These are phyloP conservation scores for Hippophae tibetana DNA, from an alignment of 306 rosid species.

Conservation along the genomic window DNA sequence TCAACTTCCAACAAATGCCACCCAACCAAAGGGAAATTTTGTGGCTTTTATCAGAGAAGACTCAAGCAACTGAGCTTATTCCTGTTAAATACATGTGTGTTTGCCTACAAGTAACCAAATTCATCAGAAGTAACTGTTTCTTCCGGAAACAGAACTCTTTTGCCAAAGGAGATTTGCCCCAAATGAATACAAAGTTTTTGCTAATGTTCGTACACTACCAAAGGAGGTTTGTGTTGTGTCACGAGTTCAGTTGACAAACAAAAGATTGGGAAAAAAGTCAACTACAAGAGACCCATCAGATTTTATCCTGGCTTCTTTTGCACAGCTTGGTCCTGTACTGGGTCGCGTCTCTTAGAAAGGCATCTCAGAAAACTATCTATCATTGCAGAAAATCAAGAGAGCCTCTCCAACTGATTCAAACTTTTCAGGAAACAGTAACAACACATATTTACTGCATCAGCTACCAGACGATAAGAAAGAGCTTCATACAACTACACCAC, in stretches of 20 bases:
- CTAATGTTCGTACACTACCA: constrained; percentile 19
- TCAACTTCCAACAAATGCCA: constrained; percentile 20
- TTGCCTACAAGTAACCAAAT: constrained; percentile 1
- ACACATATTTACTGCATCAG: too few species aligned
- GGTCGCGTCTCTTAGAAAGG: constrained; percentile 11
- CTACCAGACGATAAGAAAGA: too few species aligned
- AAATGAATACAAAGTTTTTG: constrained; percentile 21
- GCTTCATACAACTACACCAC: too few species aligned
- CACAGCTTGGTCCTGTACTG: constrained; percentile 18
- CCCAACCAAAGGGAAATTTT: constrained; percentile 30
- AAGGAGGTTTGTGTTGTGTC: constrained; percentile 16
- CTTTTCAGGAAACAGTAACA: constrained; percentile 20
- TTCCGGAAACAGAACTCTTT: constrained; percentile 25
- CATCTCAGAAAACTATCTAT: constrained; percentile 5
- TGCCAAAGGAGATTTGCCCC: constrained; percentile 96
- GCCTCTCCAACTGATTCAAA: constrained; percentile 21
- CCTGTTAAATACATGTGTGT: constrained; percentile 18
- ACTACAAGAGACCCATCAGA: constrained; percentile 24
- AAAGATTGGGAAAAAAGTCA: constrained; percentile 16
- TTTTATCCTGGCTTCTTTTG: constrained; percentile 24
- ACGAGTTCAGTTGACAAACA: constrained; percentile 22
- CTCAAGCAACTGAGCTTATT: constrained; percentile 48
- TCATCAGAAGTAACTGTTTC: constrained; percentile 16
- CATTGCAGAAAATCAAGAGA: constrained; percentile 13
- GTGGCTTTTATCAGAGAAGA: constrained; percentile 78